Percentiles rank a stretch among this genome's conserved stretches.
These are phyloP conservation scores for Phytophthora chlamydospora DNA, from an alignment of 352 stramenopile species.

Conservation along the genomic window DNA sequence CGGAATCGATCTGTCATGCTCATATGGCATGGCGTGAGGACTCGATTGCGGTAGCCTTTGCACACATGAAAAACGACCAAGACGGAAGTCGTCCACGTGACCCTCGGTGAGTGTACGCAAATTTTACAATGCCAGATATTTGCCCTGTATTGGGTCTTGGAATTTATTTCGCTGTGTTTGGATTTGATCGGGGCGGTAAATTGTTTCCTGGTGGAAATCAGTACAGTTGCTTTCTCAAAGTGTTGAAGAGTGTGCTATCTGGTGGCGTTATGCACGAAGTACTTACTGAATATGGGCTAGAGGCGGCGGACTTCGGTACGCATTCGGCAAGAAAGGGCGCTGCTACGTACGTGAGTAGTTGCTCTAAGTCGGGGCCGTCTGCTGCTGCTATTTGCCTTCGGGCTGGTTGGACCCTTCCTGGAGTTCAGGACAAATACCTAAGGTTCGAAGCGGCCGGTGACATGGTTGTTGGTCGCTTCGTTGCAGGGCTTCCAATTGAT, in stretches of 20 bases:
- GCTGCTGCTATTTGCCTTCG: conserved; percentile 6
- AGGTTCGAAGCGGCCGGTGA: conserved; percentile 26
- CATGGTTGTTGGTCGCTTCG: conserved; percentile 20
- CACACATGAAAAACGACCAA: conserved; percentile 35
- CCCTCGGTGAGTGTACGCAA: too few species aligned
- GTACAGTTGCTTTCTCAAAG: conserved; percentile 26
- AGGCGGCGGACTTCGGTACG: conserved; percentile 12
- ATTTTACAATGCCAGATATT: too few species aligned
- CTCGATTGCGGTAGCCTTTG: conserved; percentile 8
- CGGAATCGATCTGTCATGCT: too few species aligned
- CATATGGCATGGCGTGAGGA: background rate
- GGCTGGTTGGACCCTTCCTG: too few species aligned
- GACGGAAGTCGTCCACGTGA: conserved; percentile 7
- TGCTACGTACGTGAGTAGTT: conserved; percentile 13
- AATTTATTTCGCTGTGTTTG: conserved; percentile 20
- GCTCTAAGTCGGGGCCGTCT: conserved; percentile 17
- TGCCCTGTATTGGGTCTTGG: conserved; percentile 26
- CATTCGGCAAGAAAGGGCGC: conserved; percentile 26
- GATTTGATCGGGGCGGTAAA: conserved; percentile 6
- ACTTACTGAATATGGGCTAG: background rate
- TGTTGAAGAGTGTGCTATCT: background rate
- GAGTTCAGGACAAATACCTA: too few species aligned
- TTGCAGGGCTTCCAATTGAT: conserved; percentile 19
- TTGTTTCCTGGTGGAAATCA: conserved; percentile 17
- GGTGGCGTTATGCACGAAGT: background rate